Evolutionary conservation across 805 yeast species (phyloP), one percentile per base, ranked within the genome.

Genomic region (Spathaspora hagerdaliae): DNA sequence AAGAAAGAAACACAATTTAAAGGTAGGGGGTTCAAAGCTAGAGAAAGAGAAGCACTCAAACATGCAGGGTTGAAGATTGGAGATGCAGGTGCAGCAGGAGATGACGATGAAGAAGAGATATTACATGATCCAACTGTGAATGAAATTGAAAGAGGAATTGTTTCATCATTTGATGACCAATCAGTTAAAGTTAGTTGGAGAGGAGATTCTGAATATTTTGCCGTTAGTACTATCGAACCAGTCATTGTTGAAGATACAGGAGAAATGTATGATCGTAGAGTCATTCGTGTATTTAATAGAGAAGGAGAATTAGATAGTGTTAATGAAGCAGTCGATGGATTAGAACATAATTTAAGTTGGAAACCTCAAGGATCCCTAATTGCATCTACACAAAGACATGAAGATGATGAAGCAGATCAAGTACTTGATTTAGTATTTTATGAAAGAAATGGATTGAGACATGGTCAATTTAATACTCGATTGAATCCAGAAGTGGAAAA

Each of bases 1-100:
- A 87, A 85, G 50, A 83, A 85, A 54, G 98, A 92, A 63, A 94
- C 99, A 0, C 99, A 94, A 67, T 94, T 94, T 64, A 82, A 85
- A 64, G 99, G 99, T 42, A 83, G 79, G 58, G 99, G 99, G 51
- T 94, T 87, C 29, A 84, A 83, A 56, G 89, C 86, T 7, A 59
- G 79, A 49, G 95, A 86, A 65, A 76, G 92, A 64, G 61, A 60
- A 42, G 77, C 81, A 2, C 64, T 78, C 73, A 82, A 57, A 61
- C 78, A 78, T 57, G 83, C 91, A 1, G 94, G 91, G 15, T 63
- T 84, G 48, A 86, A 80, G 52, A 19, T 19, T 19, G 24, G 24
- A 19, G 24, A 19, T 19, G 24, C 24, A 19, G 24, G 24, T 3
- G 24, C 24, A 19, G 24, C 24, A 19, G 24, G 24, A 19, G 24